A percentile compares a stretch with the other conserved stretches of the same genome.
Evolutionary conservation across 805 yeast genomes (phyloP).

Genomic region (Komagataella phaffii): DNA sequence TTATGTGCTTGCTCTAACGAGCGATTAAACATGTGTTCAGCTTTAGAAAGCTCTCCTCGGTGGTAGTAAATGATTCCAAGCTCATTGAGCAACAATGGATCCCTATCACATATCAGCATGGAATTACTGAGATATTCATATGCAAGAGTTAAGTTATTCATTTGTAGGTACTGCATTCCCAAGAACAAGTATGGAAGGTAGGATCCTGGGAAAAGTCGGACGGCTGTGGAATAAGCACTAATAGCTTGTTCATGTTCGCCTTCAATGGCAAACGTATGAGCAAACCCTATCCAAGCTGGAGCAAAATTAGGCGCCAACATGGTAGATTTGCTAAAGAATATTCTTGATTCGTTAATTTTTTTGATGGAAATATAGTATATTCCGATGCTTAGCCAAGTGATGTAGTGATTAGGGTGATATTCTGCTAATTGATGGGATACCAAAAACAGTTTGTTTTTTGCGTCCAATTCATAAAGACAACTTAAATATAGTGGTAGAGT

Average conservation of each 20-base stretch:
- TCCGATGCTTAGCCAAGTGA: constrained; percentile 90
- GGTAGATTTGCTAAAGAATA: constrained; percentile 81
- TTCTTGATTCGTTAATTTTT: constrained; percentile 70
- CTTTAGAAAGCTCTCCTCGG: constrained; percentile 47
- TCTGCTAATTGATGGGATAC: constrained; percentile 81
- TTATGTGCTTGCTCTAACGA: constrained; percentile 60
- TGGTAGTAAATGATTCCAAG: constrained; percentile 87
- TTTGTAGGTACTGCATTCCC: constrained; percentile 92
- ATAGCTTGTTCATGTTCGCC: constrained; percentile 99
- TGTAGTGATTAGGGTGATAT: constrained; percentile 63
- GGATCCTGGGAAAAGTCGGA: constrained; percentile 79
- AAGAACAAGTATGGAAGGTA: constrained; percentile 81
- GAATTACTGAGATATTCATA: constrained; percentile 76
- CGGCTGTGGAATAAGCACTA: constrained; percentile 93
- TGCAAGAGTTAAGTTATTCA: constrained; percentile 71
- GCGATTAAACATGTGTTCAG: constrained; percentile 56
- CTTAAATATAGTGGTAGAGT: constrained; percentile 71
- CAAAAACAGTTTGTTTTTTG: constrained; percentile 65
- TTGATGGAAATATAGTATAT: constrained; percentile 70
- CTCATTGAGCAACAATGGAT: constrained; percentile 83
- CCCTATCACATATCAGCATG: constrained; percentile 64
- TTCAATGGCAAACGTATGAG: constrained; percentile 93
- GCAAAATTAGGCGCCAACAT: constrained; percentile 80
- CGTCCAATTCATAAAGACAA: constrained; percentile 75
- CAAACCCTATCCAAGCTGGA: constrained; percentile 97